phyloP scores from a whole-genome alignment of 768 basidiomycete genomes.

The Megacollybia marginata region DNA sequence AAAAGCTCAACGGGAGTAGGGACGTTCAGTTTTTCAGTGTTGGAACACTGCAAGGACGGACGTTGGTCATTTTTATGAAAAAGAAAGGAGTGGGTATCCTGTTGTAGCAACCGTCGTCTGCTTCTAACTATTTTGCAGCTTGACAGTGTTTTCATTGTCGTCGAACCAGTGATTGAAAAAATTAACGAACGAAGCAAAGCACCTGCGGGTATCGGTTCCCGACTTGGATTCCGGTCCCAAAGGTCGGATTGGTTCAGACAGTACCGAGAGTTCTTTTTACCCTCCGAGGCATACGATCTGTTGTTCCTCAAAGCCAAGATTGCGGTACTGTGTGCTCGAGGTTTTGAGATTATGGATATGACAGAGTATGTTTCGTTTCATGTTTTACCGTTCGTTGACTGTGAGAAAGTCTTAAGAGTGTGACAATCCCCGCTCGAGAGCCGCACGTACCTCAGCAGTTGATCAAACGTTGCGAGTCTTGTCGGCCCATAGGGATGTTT shows the following conservation, averaged over 20 bases:
- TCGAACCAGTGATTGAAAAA: constrained; percentile 89
- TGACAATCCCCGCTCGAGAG: constrained; percentile 82
- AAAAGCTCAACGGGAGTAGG: constrained; percentile 84
- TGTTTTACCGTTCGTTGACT: constrained; percentile 26
- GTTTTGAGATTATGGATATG: constrained; percentile 97
- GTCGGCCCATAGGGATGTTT: constrained; percentile 86
- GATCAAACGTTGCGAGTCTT: constrained; percentile 74
- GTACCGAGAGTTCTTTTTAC: constrained; percentile 91
- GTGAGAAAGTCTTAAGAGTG: constrained; percentile 65
- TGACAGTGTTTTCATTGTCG: constrained; percentile 91
- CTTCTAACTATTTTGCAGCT: constrained; percentile 59
- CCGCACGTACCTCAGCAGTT: constrained; percentile 56
- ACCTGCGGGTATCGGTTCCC: constrained; percentile 62
- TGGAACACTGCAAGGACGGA: constrained; percentile 79
- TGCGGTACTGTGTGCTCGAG: constrained; percentile 87
- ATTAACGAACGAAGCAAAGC: constrained; percentile 73
- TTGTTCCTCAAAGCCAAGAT: constrained; percentile 93
- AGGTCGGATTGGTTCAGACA: constrained; percentile 93
- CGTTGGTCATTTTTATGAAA: constrained; percentile 75
- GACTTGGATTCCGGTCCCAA: constrained; percentile 70
- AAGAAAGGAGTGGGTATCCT: constrained; percentile 67
- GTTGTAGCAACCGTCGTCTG: constrained; percentile 62
- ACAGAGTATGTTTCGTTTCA: constrained; percentile 62
- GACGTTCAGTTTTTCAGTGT: constrained; percentile 97
- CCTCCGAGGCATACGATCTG: constrained; percentile 84